Percentiles rank a stretch among this genome's conserved stretches.
These are phyloP conservation scores for Rhodotorula babjevae DNA, from an alignment of 768 basidiomycete genomes.

Conservation along the genomic window DNA sequence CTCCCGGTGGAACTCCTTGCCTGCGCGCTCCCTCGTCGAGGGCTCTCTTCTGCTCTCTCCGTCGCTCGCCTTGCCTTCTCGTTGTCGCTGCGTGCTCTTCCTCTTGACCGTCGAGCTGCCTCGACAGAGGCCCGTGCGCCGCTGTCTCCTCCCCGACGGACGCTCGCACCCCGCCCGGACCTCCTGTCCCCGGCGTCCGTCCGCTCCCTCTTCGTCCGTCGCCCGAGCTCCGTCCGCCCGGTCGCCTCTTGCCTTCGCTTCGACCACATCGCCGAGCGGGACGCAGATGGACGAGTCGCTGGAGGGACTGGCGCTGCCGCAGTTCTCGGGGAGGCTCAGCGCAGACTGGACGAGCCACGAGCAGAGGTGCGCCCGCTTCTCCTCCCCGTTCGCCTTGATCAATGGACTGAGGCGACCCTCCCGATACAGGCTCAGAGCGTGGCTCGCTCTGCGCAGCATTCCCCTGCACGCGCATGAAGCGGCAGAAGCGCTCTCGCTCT, in stretches of 20 bases:
- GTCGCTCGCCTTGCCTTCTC: too few species aligned
- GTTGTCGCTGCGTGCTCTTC: too few species aligned
- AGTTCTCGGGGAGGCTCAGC: not conserved
- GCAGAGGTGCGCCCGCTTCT: not conserved
- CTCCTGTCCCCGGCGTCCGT: too few species aligned
- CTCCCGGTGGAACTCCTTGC: not conserved
- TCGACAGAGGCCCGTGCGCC: too few species aligned
- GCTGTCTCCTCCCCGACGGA: too few species aligned
- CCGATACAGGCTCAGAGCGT: constrained; percentile 2
- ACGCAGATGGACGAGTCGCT: not conserved
- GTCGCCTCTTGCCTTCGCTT: not conserved
- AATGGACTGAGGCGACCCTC: not conserved
- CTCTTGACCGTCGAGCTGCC: too few species aligned
- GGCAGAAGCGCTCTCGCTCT: not conserved
- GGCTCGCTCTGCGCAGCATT: not conserved
- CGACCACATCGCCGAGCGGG: too few species aligned
- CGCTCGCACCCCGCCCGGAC: too few species aligned
- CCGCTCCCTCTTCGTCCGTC: too few species aligned
- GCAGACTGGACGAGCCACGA: not conserved
- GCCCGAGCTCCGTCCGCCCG: not conserved
- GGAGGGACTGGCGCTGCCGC: constrained; percentile 1
- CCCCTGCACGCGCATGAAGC: constrained; percentile 8
- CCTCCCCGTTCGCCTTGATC: not conserved
- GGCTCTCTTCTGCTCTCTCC: too few species aligned
- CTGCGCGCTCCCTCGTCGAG: too few species aligned